phyloP scores from a whole-genome alignment of 1,284 basidiomycete genomes.

The Pseudozyma sp. region DNA sequence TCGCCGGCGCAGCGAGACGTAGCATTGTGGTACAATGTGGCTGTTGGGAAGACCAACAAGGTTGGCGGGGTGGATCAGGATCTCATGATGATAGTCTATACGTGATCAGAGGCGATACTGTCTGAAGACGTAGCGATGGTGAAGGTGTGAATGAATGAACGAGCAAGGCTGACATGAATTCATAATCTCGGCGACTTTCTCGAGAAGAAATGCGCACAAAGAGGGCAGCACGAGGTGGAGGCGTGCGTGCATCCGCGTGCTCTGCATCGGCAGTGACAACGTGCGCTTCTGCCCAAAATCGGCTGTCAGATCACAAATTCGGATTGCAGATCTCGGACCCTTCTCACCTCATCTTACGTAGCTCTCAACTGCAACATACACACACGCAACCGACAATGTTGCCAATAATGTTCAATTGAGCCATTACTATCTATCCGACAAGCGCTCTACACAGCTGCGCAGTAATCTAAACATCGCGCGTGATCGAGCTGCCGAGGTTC shows the following conservation, averaged over 20 bases:
- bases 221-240: constrained; percentile 1
- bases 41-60: not conserved
- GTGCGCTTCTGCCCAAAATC: not conserved
- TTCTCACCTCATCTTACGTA: too few relatives aligned
- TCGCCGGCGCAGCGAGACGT: not conserved
- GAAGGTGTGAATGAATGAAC: not conserved
- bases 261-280: not conserved
- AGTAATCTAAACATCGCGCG: constrained; percentile 6
- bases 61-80: too few relatives aligned
- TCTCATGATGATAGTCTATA: too few relatives aligned
- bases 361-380: too few relatives aligned
- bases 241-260: not conserved
- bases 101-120: too few relatives aligned
- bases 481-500: constrained; percentile 8
- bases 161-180: not conserved
- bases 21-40: not conserved
- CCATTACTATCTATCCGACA: too few relatives aligned
- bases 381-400: too few relatives aligned
- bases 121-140: not conserved
- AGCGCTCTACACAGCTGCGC: too few relatives aligned
- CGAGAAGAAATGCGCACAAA: constrained; percentile 1
- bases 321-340: not conserved
- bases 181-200: not conserved
- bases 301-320: too few relatives aligned
- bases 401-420: too few relatives aligned